Percentiles rank a stretch among this genome's conserved stretches.
Conservation (phyloP, 23 red algal species). For the Cyanidiococcus yangmingshanensis region DNA sequence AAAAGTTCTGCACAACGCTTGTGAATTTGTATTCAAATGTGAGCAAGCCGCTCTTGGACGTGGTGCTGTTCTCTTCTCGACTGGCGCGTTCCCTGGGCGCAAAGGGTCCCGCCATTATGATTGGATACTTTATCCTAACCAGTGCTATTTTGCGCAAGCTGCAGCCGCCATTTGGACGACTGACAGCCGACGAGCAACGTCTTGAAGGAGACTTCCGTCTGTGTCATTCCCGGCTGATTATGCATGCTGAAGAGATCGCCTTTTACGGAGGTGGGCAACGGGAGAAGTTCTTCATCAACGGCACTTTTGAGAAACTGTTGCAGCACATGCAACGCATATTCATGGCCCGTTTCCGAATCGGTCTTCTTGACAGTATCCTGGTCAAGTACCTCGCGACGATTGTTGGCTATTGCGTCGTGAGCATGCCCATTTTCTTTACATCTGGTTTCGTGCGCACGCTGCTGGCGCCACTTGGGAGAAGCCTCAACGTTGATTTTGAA, state of each 20-base stretch:
- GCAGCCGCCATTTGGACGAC: slow-evolving; percentile 85
- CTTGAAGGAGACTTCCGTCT: slow-evolving; percentile 95
- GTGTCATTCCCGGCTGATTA: slow-evolving; percentile 76
- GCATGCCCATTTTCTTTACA: slow-evolving; percentile 83
- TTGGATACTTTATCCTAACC: slow-evolving; percentile 68
- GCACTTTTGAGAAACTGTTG: slow-evolving; percentile 57
- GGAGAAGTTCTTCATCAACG: slow-evolving; percentile 91
- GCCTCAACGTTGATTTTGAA: not conserved
- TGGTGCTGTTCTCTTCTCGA: slow-evolving; percentile 52
- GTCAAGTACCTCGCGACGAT: slow-evolving; percentile 98
- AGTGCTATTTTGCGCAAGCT: slow-evolving; percentile 67
- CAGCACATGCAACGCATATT: slow-evolving; percentile 62
- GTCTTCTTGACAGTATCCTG: slow-evolving; percentile 72
- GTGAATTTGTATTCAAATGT: slow-evolving; percentile 92
- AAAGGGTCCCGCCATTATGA: slow-evolving; percentile 63
- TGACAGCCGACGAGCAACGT: slow-evolving; percentile 79
- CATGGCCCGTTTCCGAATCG: slow-evolving; percentile 60
- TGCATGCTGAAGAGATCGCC: slow-evolving; percentile 93
- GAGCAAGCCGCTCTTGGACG: slow-evolving; percentile 79
- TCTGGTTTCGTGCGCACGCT: slow-evolving; percentile 32
- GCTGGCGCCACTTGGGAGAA: not conserved
- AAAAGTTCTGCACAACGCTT: slow-evolving; percentile 75
- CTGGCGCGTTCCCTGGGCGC: slow-evolving; percentile 60
- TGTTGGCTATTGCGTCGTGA: slow-evolving; percentile 87
- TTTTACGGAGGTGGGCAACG: slow-evolving; percentile 75